Percentiles rank a stretch among this genome's conserved stretches.
Conservation (phyloP, 768 basidiomycete species). For the Vishniacozyma victoriae region DNA sequence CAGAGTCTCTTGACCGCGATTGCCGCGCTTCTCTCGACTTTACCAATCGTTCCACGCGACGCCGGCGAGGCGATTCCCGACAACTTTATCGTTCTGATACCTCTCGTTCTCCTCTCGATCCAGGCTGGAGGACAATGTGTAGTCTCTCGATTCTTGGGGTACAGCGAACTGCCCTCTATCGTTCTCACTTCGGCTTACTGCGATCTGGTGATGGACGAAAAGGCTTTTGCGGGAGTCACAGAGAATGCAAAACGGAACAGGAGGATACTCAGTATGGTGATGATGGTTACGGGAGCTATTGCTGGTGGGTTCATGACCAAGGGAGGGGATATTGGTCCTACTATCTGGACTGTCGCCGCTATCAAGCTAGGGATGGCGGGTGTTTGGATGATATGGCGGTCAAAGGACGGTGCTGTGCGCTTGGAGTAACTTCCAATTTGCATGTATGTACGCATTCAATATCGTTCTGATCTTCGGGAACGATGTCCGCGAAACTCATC, state of each 20-base stretch:
- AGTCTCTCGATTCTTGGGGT: conserved; percentile 9
- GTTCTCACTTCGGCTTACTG: conserved; percentile 16
- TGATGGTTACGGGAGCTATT: conserved; percentile 8
- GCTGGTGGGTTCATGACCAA: conserved; percentile 12
- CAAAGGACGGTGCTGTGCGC: conserved; percentile 3
- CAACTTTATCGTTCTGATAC: conserved; percentile 13
- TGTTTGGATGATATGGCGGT: conserved; percentile 6
- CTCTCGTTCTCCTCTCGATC: conserved; percentile 7
- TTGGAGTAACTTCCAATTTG: neutral
- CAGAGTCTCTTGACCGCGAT: conserved; percentile 2
- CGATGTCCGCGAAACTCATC: neutral
- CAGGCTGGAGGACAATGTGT: conserved; percentile 16
- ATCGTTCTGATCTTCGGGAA: neutral
- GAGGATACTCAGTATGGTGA: conserved; percentile 4
- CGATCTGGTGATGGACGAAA: conserved; percentile 15
- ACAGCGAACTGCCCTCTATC: conserved; percentile 11
- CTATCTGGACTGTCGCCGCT: conserved; percentile 6
- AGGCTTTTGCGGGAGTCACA: conserved; percentile 7
- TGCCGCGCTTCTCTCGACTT: conserved; percentile 1
- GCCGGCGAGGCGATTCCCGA: conserved; percentile 11
- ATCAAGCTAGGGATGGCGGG: conserved; percentile 9
- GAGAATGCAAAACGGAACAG: conserved; percentile 18
- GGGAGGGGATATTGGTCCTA: conserved; percentile 2
- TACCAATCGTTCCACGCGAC: conserved; percentile 5
- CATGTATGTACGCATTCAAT: neutral